Evolutionary conservation across 805 yeast genomes (phyloP).

Genomic region (Millerozyma acaciae): DNA sequence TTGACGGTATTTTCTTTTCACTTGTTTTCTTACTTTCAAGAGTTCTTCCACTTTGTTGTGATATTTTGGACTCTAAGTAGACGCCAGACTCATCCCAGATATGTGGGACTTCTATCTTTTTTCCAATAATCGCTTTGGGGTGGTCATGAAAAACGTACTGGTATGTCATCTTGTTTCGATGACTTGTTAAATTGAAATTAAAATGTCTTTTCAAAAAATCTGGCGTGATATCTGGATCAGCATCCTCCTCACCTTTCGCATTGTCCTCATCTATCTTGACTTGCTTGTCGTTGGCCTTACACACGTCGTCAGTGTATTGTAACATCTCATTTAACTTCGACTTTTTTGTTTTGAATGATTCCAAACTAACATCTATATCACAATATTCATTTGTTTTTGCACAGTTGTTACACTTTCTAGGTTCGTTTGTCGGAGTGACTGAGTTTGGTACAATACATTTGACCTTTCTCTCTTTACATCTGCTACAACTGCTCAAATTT

Average conservation of each 20-base stretch:
- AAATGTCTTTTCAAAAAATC: conserved; percentile 17
- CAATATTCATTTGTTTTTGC: conserved; percentile 18
- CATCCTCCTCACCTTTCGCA: not conserved
- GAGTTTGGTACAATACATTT: too few species aligned
- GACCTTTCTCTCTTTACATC: conserved; percentile 24
- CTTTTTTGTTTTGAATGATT: not conserved
- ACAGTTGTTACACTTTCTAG: conserved; percentile 27
- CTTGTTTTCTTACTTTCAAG: conserved; percentile 5
- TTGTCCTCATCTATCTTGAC: not conserved
- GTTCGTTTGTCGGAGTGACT: conserved; percentile 20
- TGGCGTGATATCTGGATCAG: conserved; percentile 11
- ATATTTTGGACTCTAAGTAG: conserved; percentile 13
- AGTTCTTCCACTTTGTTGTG: conserved; percentile 6
- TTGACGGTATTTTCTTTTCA: conserved; percentile 3
- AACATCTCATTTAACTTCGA: not conserved
- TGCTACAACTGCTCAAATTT: conserved; percentile 30
- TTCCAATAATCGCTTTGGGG: conserved; percentile 22
- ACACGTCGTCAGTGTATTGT: not conserved
- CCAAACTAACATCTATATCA: conserved; percentile 10
- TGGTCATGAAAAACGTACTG: conserved; percentile 23
- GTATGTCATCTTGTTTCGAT: conserved; percentile 15
- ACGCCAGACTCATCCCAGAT: conserved; percentile 26
- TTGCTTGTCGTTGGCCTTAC: not conserved
- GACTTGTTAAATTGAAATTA: conserved; percentile 22
- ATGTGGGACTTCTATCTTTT: conserved; percentile 14